phyloP scores from a whole-genome alignment of 257 asterid genomes.

The Hygrophila difformis region DNA sequence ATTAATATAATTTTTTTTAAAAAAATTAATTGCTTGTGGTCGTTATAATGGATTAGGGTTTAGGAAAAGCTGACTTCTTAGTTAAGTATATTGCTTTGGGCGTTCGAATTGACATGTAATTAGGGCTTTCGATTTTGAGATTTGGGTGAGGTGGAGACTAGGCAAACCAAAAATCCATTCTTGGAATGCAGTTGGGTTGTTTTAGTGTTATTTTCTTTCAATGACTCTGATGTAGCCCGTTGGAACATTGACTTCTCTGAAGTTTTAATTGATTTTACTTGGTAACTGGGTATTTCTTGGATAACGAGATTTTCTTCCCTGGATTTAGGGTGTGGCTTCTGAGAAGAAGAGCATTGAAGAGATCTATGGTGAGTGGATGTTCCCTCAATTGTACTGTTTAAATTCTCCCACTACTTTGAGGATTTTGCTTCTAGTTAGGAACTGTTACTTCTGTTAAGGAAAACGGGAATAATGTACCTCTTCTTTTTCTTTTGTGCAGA shows the following conservation, averaged over 20 bases:
- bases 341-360: slow-evolving; percentile 26
- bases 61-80: neutral
- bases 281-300: too few relatives aligned
- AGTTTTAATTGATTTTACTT: too few relatives aligned
- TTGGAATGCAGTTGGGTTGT: slow-evolving; percentile 8
- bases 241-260: too few relatives aligned
- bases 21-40: too few relatives aligned
- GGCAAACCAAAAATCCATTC: neutral
- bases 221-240: neutral
- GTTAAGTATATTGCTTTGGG: neutral
- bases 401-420: neutral
- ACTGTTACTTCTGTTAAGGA: too few relatives aligned
- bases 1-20: neutral
- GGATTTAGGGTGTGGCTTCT: slow-evolving; percentile 35
- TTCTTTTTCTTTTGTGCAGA: slow-evolving; percentile 29
- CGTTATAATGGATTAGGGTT: neutral
- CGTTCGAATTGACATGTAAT: neutral
- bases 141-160: slow-evolving; percentile 5
- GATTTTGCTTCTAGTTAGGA: slow-evolving; percentile 5
- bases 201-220: neutral
- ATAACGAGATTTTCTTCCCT: neutral
- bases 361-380: slow-evolving; percentile 33
- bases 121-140: slow-evolving; percentile 2
- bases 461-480: too few relatives aligned
- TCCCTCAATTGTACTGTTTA: neutral